A percentile compares a stretch with the other conserved stretches of the same genome.
phyloP scores from a whole-genome alignment of 805 yeast genomes.

The Myxozyma udenii region DNA sequence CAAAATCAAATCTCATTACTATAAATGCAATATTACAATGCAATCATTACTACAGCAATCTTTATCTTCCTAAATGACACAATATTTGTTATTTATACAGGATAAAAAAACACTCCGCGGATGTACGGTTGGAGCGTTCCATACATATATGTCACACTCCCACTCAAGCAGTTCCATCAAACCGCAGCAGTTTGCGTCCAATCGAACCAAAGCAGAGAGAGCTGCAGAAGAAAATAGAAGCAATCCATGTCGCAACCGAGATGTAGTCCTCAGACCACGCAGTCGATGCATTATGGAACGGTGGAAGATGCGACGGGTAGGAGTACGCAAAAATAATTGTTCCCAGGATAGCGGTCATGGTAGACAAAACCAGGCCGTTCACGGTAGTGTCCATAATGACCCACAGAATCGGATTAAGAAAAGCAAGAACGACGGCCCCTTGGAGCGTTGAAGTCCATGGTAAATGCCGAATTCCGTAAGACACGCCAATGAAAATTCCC shows the following conservation, averaged over 20 bases:
- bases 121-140: too few relatives aligned
- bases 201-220: slow-evolving; percentile 41
- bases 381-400: slow-evolving; percentile 40
- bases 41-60: too few relatives aligned
- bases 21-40: too few relatives aligned
- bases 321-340: slow-evolving; percentile 33
- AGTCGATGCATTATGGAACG: slow-evolving; percentile 15
- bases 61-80: too few relatives aligned
- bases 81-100: too few relatives aligned
- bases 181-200: slow-evolving; percentile 40
- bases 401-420: slow-evolving; percentile 44
- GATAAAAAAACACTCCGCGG: too few relatives aligned
- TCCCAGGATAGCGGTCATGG: slow-evolving; percentile 37
- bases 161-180: too few relatives aligned
- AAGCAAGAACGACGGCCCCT: slow-evolving; percentile 40
- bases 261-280: slow-evolving; percentile 32
- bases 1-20: too few relatives aligned
- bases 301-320: slow-evolving; percentile 30
- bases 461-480: slow-evolving; percentile 41
- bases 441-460: slow-evolving; percentile 40
- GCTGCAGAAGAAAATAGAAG: slow-evolving; percentile 37
- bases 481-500: slow-evolving; percentile 42
- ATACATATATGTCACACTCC: too few relatives aligned
- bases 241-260: slow-evolving; percentile 36
- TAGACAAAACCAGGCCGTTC: slow-evolving; percentile 39